phyloP scores from a whole-genome alignment of 2,329 filamentous ascomycete species.

The Talaromyces verruculosus region DNA sequence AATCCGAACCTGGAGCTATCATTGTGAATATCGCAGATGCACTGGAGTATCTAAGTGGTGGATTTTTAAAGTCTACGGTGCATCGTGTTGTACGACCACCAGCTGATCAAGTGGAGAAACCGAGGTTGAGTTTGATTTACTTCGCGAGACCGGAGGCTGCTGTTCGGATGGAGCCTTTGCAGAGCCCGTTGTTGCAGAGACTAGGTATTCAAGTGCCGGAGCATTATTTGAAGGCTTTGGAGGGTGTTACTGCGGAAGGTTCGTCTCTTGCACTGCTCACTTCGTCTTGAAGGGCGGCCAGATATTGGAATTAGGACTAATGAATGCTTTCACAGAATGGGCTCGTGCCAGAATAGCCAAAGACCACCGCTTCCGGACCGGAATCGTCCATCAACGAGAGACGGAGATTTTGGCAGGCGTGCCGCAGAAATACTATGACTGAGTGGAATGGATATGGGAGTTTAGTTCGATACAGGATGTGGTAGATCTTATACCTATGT shows the following conservation, averaged over 20 bases:
- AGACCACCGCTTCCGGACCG: slow-evolving; percentile 18
- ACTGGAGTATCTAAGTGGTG: slow-evolving; percentile 51
- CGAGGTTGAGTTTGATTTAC: slow-evolving; percentile 17
- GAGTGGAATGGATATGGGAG: not conserved
- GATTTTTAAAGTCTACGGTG: slow-evolving; percentile 51
- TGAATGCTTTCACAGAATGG: slow-evolving; percentile 14
- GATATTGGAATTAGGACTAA: not conserved
- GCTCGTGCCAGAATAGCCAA: slow-evolving; percentile 19
- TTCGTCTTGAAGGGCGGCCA: not conserved
- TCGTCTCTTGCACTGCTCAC: not conserved
- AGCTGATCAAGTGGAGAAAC: slow-evolving; percentile 44
- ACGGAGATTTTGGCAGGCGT: slow-evolving; percentile 20
- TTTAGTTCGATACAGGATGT: not conserved
- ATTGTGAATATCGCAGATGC: slow-evolving; percentile 56
- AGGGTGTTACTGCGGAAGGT: slow-evolving; percentile 20
- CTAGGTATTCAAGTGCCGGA: slow-evolving; percentile 15
- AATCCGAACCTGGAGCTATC: slow-evolving; percentile 51
- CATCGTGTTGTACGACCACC: slow-evolving; percentile 53
- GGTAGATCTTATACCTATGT: too few species aligned
- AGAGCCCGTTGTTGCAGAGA: slow-evolving; percentile 18
- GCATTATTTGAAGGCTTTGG: slow-evolving; percentile 15
- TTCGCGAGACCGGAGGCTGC: slow-evolving; percentile 18
- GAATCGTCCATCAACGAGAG: slow-evolving; percentile 18
- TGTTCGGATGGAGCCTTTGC: slow-evolving; percentile 14
- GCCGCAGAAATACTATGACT: slow-evolving; percentile 19